Evolutionary conservation across 2,329 filamentous ascomycete genomes (phyloP), one percentile per base, ranked within the genome.

Genomic region (Tothia fuscella): DNA sequence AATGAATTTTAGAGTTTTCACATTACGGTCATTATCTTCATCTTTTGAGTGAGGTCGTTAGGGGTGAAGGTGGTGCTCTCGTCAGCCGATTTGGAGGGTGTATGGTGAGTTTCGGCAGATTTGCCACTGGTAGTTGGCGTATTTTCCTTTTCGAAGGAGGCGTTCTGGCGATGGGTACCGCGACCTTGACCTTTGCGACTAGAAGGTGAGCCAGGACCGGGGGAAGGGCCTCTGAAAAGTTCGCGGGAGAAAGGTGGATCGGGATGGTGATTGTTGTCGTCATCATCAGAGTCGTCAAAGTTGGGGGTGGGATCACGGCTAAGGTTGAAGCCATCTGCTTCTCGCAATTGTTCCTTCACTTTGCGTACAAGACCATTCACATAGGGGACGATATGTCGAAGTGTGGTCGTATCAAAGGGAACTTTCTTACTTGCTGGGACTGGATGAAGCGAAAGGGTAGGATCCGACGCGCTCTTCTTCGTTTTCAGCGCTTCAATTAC

Each of bases 351-450:
- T 45, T 51, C 9, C 37, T 65, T 69, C 37, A 68, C 65, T 50
- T 63, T 64, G 26, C 63, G 64, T 43, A 63, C 66, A 43, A 70
- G 55, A 7, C 60, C 61, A 44, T 58, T 64, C 31, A 70, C 67
- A 49, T 70, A 68, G 3, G 67, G 67, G 20, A 80, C 76, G 43
- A 80, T 72, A 51, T 77, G 72, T 48, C 70, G 67, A 12, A 80
- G 64, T 32, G 76, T 79, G 20, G 72, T 72, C 2, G 76, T 80
- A 51, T 80, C 76, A 52, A 80, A 80, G 0, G 74, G 73, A n/a
- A 80, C 68, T 50, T 78, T 80, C 49, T 67, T 66, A 29, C 57
- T 53, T 3, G 10, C 26, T 12, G 43, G 29, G 17, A 53, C 46
- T 22, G 55, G 47, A 13, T 44, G 32, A 19, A 43, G 14, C 7